Base-by-base conservation (phyloP, 768 basidiomycete genomes). In the Galerina sulciceps region DNA sequence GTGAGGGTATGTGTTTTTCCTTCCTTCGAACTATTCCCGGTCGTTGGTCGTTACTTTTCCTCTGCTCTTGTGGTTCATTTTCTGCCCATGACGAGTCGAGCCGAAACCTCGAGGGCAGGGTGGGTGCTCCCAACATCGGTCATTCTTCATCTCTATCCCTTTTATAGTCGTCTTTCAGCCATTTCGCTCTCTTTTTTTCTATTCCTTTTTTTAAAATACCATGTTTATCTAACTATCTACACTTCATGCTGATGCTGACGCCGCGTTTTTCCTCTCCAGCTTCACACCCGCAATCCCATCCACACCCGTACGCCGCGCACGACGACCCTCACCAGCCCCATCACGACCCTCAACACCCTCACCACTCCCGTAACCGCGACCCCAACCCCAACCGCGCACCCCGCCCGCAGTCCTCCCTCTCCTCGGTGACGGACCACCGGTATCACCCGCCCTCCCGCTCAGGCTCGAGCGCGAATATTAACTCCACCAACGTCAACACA, bases 311-410 rank as follows among this genome's bases (percentile, higher is more conserved):
- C 20, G n/a, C 23, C n/a, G 41, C 18, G 31, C 53, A n/a, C 53
- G 41, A n/a, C 53, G 41, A 54, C 20, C 46, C 36, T 10, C 22
- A 23, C 13, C 37, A 34, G 2, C 18, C 6, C 5, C 45, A 46
- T 22, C 20, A 49, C 3, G 63, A 37, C 63, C 63, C 26, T 67
- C 68, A 23, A 18, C 13, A 26, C 64, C 67, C n/a, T 67, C 65
- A 11, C 1, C 40, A 47, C n/a, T n/a, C n/a, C n/a, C n/a, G n/a
- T n/a, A n/a, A n/a, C n/a, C n/a, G n/a, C n/a, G n/a, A n/a, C n/a
- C n/a, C n/a, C n/a, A n/a, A n/a, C 22, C 20, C 10, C 8, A 43
- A 55, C 10, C 55, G 55, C 35, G 49, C 47, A 35, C 55, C 55
- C 6, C 55, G 55, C 18, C 55, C 55, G 1, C 46, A 23, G n/a